phyloP scores from a whole-genome alignment of 202 grass and related monocot species.

The Bolboschoenoplectus hybrid region DNA sequence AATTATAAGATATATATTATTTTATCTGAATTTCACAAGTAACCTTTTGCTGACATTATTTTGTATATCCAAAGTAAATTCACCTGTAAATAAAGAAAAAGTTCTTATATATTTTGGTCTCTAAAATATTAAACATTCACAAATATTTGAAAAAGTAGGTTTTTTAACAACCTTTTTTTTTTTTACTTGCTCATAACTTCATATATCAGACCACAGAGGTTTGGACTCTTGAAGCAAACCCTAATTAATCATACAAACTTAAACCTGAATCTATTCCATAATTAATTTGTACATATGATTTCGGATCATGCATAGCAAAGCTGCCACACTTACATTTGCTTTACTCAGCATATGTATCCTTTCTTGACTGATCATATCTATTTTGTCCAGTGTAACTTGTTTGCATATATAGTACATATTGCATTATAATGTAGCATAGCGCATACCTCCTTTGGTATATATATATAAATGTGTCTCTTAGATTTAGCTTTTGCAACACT shows the following conservation, averaged over 20 bases:
- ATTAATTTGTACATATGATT: neutral
- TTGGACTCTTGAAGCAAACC: neutral
- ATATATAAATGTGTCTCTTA: neutral
- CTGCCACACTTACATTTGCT: constrained; percentile 7
- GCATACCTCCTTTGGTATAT: neutral
- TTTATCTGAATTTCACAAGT: too few species aligned
- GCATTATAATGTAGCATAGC: neutral
- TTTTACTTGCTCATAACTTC: neutral
- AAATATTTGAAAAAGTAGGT: neutral
- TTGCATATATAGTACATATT: neutral
- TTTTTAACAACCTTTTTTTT: neutral
- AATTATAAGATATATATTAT: too few species aligned
- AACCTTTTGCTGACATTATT: neutral
- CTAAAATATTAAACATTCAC: neutral
- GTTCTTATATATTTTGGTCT: neutral
- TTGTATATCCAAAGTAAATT: neutral
- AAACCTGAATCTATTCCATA: neutral
- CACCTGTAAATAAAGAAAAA: neutral
- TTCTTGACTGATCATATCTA: neutral
- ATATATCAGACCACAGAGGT: neutral
- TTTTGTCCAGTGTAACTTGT: neutral
- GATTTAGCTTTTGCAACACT: neutral
- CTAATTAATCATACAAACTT: neutral
- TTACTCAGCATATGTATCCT: neutral
- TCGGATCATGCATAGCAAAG: neutral